A percentile compares a stretch with the other conserved stretches of the same genome.
Conservation (phyloP, 2,329 filamentous ascomycete species). For the Amauroascus niger region DNA sequence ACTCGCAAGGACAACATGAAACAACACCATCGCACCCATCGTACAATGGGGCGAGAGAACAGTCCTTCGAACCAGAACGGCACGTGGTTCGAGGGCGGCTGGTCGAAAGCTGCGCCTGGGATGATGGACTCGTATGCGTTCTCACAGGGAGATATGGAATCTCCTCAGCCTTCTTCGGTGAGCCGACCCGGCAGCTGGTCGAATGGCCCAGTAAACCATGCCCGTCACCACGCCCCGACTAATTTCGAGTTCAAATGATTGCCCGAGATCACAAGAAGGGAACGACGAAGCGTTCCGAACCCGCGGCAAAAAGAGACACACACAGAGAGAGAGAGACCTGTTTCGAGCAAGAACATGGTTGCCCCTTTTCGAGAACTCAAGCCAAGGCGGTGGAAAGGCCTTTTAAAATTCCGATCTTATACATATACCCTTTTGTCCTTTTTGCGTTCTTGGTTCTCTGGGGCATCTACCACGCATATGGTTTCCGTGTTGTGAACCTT, state of each 20-base stretch:
- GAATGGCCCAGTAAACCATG: background rate
- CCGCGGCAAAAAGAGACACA: background rate
- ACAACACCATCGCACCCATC: slow-evolving; percentile 55
- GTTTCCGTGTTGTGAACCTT: background rate
- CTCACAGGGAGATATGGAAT: background rate
- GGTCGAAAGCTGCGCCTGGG: background rate
- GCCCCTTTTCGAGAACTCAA: background rate
- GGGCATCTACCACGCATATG: too few relatives aligned
- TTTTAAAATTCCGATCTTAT: background rate
- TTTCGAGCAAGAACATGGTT: too few relatives aligned
- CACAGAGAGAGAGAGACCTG: too few relatives aligned
- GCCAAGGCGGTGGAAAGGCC: background rate
- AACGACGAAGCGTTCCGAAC: background rate
- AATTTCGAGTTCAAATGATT: background rate
- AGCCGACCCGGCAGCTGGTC: slow-evolving; percentile 2
- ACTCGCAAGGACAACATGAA: slow-evolving; percentile 63
- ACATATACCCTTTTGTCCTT: background rate
- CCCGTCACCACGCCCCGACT: background rate
- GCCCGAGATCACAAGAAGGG: background rate
- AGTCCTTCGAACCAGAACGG: background rate
- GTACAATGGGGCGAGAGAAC: slow-evolving; percentile 16
- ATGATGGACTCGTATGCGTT: background rate
- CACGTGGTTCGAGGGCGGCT: background rate
- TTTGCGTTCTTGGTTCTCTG: too few relatives aligned
- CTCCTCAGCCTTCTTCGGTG: background rate